Evolutionary conservation across 495 filamentous ascomycete genomes (phyloP), one percentile per base, ranked within the genome.

Genomic region (Hypoxylon fragiforme): DNA sequence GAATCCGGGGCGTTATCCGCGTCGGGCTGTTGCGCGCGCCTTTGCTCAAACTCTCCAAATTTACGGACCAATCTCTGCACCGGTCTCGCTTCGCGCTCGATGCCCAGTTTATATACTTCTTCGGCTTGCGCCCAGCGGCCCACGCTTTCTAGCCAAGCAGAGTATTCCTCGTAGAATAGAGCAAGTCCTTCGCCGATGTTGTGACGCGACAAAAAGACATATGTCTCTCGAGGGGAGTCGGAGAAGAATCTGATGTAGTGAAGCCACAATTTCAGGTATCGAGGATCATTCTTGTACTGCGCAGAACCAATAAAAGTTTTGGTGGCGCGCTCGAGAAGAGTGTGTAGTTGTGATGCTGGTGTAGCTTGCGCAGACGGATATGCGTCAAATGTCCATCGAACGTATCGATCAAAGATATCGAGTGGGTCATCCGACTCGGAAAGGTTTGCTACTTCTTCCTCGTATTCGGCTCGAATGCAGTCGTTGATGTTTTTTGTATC

Each of bases 151-250:
- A 98, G 71, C 88, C 92, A 95, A 0, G 82, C 87, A 0, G 94
- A 91, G 72, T 95, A 97, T 61, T 97, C 95, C 64, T 98, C 94
- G 69, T 98, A 97, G 64, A 91, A 98, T n/a, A 97, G 72, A 0
- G 94, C 94, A 7, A 98, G 76, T 1, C 82, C 77, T 60, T 96
- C 92, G 38, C 92, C 94, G 52, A 97, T 87, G 49, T 80, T 79
- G 53, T 97, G 91, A 16, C 92, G 88, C 1, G 92, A 85, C 28
- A 98, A 77, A 63, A 94, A 98, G 9, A 91, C 87, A 61, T 90
- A 98, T 0, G 87, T 89, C 64, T 98, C 94, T 35, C 94, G 84
- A 6, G 94, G 92, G 16, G 90, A 79, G 67, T 97, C 95, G 12
- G 89, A 89, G 73, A 96, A 97, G 44, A 96, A 82, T 39, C 87